Evolutionary conservation across 1,139 yeast species (phyloP).

Genomic region (Geotrichum klebahnii): DNA sequence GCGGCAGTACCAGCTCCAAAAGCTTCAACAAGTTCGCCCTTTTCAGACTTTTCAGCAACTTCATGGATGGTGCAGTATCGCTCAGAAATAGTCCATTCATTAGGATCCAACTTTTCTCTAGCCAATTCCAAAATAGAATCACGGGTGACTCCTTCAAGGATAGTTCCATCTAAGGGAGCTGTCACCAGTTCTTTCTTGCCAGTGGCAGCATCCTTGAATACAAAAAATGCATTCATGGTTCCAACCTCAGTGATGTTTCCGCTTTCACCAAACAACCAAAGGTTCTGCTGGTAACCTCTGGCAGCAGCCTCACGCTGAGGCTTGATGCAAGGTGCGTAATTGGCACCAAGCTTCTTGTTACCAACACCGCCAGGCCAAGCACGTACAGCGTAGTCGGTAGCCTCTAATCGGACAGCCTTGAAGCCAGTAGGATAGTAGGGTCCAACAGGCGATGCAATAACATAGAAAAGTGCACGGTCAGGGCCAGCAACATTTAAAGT

Average conservation of each 20-base stretch:
- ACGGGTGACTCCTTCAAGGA: slow-evolving; percentile 93
- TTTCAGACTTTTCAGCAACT: slow-evolving; percentile 67
- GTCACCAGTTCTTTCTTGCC: slow-evolving; percentile 92
- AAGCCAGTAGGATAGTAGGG: slow-evolving; percentile 85
- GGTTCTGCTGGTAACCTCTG: slow-evolving; percentile 88
- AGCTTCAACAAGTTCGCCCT: slow-evolving; percentile 86
- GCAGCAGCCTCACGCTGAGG: slow-evolving; percentile 86
- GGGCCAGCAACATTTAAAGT: slow-evolving; percentile 83
- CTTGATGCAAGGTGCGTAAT: slow-evolving; percentile 89
- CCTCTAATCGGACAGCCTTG: slow-evolving; percentile 89
- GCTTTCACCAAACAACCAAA: slow-evolving; percentile 93
- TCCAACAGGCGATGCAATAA: slow-evolving; percentile 88
- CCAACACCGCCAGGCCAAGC: slow-evolving; percentile 99
- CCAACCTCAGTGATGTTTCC: slow-evolving; percentile 93
- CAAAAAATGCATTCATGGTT: slow-evolving; percentile 92
- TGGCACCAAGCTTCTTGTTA: slow-evolving; percentile 92
- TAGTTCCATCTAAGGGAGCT: slow-evolving; percentile 95
- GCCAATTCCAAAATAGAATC: slow-evolving; percentile 78
- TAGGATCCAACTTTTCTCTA: slow-evolving; percentile 62
- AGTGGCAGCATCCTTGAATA: slow-evolving; percentile 58
- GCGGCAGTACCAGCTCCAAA: slow-evolving; percentile 99
- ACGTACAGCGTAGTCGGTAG: slow-evolving; percentile 84
- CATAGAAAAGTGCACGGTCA: slow-evolving; percentile 70
- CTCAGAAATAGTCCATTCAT: slow-evolving; percentile 77
- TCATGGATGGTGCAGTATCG: slow-evolving; percentile 78